Base-by-base conservation (phyloP, 108 stramenopile genomes). In the Cyclotella cryptica region DNA sequence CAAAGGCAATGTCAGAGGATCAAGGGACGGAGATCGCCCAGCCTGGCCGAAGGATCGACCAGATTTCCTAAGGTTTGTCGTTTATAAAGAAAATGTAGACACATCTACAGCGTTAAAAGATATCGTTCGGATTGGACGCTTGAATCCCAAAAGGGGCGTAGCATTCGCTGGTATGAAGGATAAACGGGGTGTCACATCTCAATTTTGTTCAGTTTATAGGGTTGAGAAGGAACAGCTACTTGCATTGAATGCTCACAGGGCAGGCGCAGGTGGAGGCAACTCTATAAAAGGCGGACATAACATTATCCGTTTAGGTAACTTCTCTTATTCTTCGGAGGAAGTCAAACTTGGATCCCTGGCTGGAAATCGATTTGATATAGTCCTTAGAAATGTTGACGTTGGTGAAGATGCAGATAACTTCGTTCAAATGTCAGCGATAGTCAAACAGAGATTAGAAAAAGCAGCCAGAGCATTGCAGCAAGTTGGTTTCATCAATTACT, bases 111-210 rank as follows among this genome's bases (percentile, higher is more conserved):
- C 94, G 18, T 80, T 84, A 19, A 91, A 90, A 64, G 91, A 93
- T 77, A 63, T 96, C 27, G 47, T 65, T 39, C 62, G 76, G 47
- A 73, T 71, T 52, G 85, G 81, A 39, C 91, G 86, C n/a, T 71
- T 85, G 26, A 84, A 86, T 57, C 67, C 74, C 1, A 64, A 74
- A 24, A 47, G 63, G 39, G 74, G 80, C 0, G 85, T 95, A 45
- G 85, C 85, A 53, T 96, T 87, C 78, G 92, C 91, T 35, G 97
- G 97, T 12, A 97, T 94, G 89, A 97, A 97, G 70, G 97, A 97
- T 80, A 97, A 97, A 54, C 83, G 97, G 26, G 97, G 93, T 17
- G 84, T 96, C 28, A 97, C 97, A 3, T 80, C 88, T 45, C 97
- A 97, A 65, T 95, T 91, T 71, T 90, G 90, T 69, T 96, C 97